Conservation (phyloP, 2,329 filamentous ascomycete species). For the Diaporthe aspalathi region DNA sequence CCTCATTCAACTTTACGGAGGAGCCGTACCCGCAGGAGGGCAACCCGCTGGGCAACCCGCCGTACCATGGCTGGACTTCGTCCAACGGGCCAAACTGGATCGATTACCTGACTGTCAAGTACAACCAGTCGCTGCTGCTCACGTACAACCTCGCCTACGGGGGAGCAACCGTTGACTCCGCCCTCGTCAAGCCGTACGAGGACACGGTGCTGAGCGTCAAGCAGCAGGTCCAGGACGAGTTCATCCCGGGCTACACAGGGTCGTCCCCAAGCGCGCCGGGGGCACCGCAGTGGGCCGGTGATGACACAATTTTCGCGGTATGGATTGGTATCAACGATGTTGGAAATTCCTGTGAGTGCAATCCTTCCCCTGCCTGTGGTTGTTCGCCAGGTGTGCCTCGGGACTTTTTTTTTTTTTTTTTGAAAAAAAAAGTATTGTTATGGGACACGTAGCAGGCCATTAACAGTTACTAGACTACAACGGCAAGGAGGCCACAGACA, state of each 20-base stretch:
- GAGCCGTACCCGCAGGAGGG: constrained; percentile 59
- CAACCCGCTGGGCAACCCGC: constrained; percentile 73
- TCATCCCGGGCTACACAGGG: constrained; percentile 48
- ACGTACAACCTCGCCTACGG: constrained; percentile 67
- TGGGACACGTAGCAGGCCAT: too few relatives aligned
- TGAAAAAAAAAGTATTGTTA: too few relatives aligned
- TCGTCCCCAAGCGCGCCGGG: constrained; percentile 51
- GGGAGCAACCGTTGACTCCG: constrained; percentile 64
- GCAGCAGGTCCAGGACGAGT: constrained; percentile 60
- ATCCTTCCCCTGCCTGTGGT: too few relatives aligned
- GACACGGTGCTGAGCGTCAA: constrained; percentile 60
- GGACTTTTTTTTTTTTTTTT: too few relatives aligned
- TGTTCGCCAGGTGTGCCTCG: too few relatives aligned
- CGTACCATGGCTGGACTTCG: constrained; percentile 62
- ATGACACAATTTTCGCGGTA: constrained; percentile 56
- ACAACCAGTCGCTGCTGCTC: constrained; percentile 58
- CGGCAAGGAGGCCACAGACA: constrained; percentile 45
- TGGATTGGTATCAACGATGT: constrained; percentile 70
- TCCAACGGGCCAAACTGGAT: constrained; percentile 65
- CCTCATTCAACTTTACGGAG: constrained; percentile 64
- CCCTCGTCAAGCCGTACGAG: constrained; percentile 62
- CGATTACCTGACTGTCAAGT: constrained; percentile 58
- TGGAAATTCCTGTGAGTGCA: constrained; percentile 54
- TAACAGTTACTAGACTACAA: constrained; percentile 42
- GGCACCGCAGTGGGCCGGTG: constrained; percentile 48